Evolutionary conservation across 2,329 filamentous ascomycete species (phyloP).

Genomic region (Fusarium mundagurra): DNA sequence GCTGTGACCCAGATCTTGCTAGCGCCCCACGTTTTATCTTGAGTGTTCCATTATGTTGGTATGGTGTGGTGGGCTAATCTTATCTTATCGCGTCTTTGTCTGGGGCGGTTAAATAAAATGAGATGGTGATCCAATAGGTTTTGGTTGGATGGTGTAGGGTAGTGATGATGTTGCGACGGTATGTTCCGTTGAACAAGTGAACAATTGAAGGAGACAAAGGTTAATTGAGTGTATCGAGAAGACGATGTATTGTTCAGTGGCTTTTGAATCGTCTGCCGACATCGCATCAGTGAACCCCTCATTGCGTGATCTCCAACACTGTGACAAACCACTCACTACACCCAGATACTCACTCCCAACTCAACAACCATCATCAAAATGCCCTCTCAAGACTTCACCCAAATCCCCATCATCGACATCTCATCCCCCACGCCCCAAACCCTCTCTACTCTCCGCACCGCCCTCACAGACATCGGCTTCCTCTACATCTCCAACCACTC

Average conservation of each 20-base stretch:
- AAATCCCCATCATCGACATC: slow-evolving; percentile 62
- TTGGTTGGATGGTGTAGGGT: neutral
- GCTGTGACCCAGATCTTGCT: neutral
- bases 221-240: neutral
- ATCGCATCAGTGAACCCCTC: neutral
- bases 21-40: slow-evolving; percentile 7
- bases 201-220: neutral
- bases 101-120: neutral
- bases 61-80: neutral
- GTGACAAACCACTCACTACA: neutral
- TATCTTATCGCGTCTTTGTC: neutral
- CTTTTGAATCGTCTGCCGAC: neutral
- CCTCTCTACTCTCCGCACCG: slow-evolving; percentile 55
- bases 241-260: neutral
- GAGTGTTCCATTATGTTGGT: no score
- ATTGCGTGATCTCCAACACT: neutral
- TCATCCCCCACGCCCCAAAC: slow-evolving; percentile 54
- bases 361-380: neutral
- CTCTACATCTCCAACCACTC: slow-evolving; percentile 63
- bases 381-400: slow-evolving; percentile 42
- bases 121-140: neutral
- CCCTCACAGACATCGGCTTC: slow-evolving; percentile 62
- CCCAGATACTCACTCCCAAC: neutral
- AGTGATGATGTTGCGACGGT: neutral
- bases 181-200: neutral